Base-by-base conservation (phyloP, 352 stramenopile genomes). In the Globisporangium rhizosaccharum region DNA sequence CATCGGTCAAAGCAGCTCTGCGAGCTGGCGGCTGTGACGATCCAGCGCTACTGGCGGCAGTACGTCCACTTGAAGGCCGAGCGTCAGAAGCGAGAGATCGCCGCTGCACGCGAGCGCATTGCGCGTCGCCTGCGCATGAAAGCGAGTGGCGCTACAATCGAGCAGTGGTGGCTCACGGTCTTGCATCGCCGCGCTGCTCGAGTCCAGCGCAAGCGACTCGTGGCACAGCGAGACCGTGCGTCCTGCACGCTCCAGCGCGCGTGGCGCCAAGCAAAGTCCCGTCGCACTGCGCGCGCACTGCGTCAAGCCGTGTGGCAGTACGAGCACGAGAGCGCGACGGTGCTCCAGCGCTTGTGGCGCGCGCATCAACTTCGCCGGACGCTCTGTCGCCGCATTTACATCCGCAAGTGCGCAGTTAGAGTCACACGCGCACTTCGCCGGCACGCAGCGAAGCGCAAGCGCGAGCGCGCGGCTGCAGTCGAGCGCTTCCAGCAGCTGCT, bases 11-110 rank as follows among this genome's bases (percentile, higher is more conserved):
- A 47, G 59, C 45, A 54, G 57, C 63, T 36, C 53, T 53, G 44
- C 11, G 26, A 47, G 26, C 15, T 15, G 10, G 66, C 66, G 23
- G 58, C 62, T 2, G 9, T 37, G 11, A 15, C 45, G 33, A 75
- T 86, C 61, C 74, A 86, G 59, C 57, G 55, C 50, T 41, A 64
- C 28, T 85, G 76, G 75, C 50, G 63, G 10, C 65, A 70, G 46
- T 56, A 72, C 41, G 37, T 70, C 2, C 37, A 54, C 18, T 57
- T 61, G 62, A 50, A n/a, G 57, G 65, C 42, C 57, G 53, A 30
- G 57, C 64, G 45, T 14, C 44, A 41, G 46, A 55, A 42, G 53
- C 51, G 45, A 45, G 70, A 51, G 23, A 44, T 64, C 7, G 58
- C 68, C 28, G 61, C 45, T 23, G 56, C 57, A 18, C 61, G 69